Evolutionary conservation across 1,139 yeast species (phyloP), one percentile per base, ranked within the genome.

Genomic region (Yamadazyma aaseri): DNA sequence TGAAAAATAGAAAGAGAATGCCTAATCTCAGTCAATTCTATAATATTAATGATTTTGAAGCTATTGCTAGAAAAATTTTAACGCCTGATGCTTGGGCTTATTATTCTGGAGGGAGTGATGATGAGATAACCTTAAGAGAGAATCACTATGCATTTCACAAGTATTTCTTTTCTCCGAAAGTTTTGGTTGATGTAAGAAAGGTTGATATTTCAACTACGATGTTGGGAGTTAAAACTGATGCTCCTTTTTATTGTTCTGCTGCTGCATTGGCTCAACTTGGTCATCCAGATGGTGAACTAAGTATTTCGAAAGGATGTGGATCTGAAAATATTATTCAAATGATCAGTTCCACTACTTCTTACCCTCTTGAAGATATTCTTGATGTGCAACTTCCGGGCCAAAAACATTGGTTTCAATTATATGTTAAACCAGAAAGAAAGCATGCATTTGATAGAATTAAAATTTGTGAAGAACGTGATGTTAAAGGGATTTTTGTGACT

Each of bases 21-120:
- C 41, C 41, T 11, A 29, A 25, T 3, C 13, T 38, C 7, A 18
- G 31, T 9, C 26, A 26, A 14, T 28, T 42, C 43, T 33, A 22
- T 58, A 82, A 81, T 49, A 46, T 81, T 39, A 71, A 75, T 38
- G 94, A 85, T 52, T 31, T 25, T 25, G 32, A 25, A 31, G 33
- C 31, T 43, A 74, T 87, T 28, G 95, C 96, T 2, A 71, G 81
- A 33, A 70, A 75, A 40, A 79, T 83, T 29, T 61, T 86, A 60
- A 69, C 83, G 20, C 74, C 73, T 35, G 72, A 78, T n/a, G 94
- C 90, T 0, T 83, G 95, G 87, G 87, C 87, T 5, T 87, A 87
- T 58, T 87, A 85, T 55, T 80, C 90, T 2, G 79, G 87, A 18
- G 96, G 89, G 8, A 71, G 90, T 11, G 95, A 86, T 53, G 96